phyloP scores from a whole-genome alignment of 495 filamentous ascomycete genomes.

The Alectoria sarmentosa region DNA sequence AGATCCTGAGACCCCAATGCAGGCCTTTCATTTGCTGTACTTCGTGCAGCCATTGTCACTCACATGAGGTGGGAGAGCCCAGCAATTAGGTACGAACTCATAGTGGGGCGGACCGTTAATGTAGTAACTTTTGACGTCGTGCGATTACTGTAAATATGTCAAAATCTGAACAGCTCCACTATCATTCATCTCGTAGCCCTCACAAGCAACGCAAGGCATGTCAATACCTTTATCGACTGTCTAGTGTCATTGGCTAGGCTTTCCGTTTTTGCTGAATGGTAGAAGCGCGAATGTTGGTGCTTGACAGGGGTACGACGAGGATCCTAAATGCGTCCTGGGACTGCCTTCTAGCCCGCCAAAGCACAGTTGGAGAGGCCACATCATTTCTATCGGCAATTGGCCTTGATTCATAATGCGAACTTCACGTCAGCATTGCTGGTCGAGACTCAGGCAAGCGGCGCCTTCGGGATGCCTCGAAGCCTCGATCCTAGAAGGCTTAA shows the following conservation, averaged over 20 bases:
- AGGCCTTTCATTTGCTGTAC: constrained; percentile 26
- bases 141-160: background rate
- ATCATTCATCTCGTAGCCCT: background rate
- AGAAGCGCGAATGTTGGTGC: background rate
- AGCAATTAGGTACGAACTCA: constrained; percentile 21
- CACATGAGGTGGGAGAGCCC: constrained; percentile 23
- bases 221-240: background rate
- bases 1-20: constrained; percentile 17
- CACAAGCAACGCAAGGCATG: constrained; percentile 1
- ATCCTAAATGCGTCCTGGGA: constrained; percentile 1
- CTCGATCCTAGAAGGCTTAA: background rate
- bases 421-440: constrained; percentile 5
- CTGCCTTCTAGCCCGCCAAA: constrained; percentile 3
- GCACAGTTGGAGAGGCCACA: constrained; percentile 1
- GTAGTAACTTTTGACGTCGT: constrained; percentile 25
- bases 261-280: background rate
- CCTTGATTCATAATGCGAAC: background rate
- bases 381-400: background rate
- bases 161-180: background rate
- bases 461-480: constrained; percentile 9
- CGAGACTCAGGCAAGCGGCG: background rate
- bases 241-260: constrained; percentile 3
- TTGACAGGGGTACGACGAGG: constrained; percentile 16
- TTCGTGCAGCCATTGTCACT: constrained; percentile 22
- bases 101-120: constrained; percentile 17